A percentile compares a stretch with the other conserved stretches of the same genome.
Evolutionary conservation across 2,329 filamentous ascomycete species (phyloP).

Genomic region (Aspergillus luchuensis): DNA sequence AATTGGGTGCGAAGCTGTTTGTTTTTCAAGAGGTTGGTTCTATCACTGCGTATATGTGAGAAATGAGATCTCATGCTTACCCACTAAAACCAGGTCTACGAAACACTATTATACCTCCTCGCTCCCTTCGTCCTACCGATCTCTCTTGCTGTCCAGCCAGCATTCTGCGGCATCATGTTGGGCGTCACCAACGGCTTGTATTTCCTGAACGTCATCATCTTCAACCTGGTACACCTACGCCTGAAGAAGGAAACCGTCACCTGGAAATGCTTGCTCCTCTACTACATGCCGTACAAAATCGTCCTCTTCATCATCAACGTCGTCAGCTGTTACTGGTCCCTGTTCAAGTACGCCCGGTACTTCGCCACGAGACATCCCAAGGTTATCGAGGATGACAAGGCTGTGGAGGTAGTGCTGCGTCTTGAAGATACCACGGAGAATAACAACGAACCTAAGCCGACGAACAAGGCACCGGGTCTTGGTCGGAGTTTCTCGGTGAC

Average conservation of each 20-base stretch:
- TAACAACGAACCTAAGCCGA: not conserved
- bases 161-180: slow-evolving; percentile 45
- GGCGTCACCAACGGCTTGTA: slow-evolving; percentile 46
- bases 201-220: slow-evolving; percentile 48
- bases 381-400: slow-evolving; percentile 51
- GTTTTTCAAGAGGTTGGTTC: slow-evolving; percentile 49
- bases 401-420: slow-evolving; percentile 35
- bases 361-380: slow-evolving; percentile 53
- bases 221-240: slow-evolving; percentile 54
- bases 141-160: slow-evolving; percentile 46
- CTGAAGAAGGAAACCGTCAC: slow-evolving; percentile 47
- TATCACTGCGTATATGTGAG: too few relatives aligned
- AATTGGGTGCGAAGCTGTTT: slow-evolving; percentile 54
- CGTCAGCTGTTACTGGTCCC: slow-evolving; percentile 43
- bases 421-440: slow-evolving; percentile 18
- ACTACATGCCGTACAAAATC: slow-evolving; percentile 51
- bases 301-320: slow-evolving; percentile 50
- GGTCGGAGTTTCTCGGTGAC: slow-evolving; percentile 15
- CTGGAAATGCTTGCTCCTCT: slow-evolving; percentile 42
- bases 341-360: slow-evolving; percentile 51
- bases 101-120: slow-evolving; percentile 50
- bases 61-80: slow-evolving; percentile 20
- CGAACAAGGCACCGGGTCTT: not conserved
- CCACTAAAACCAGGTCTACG: slow-evolving; percentile 39
- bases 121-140: slow-evolving; percentile 52